Evolutionary conservation across 441 rosid genomes (phyloP), one percentile per base, ranked within the genome.

Genomic region (Gossypium aridum): DNA sequence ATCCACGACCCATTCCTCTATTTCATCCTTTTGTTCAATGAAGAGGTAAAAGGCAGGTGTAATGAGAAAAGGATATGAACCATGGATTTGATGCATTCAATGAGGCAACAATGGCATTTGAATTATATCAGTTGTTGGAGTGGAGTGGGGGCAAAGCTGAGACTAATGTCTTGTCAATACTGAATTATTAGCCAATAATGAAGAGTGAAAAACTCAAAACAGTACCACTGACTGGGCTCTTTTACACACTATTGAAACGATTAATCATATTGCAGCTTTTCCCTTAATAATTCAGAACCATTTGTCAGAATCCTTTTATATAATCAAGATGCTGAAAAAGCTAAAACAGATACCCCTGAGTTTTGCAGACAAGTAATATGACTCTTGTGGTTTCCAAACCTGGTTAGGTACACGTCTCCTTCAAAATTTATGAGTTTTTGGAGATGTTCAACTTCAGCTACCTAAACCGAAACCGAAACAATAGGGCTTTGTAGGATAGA

Each of bases 101-200:
- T 51, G 13, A 13, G 56, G 17, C 54, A 43, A 20, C 34, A 23
- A 28, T 64, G 49, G 25, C 68, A 34, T 34, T 34, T 14, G 7
- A 31, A 31, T 31, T 4, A 31, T 31, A 47, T 47, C n/a, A 14
- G 53, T 0, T 25, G 14, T 60, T 23, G 23, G 9, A 60, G 6
- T 34, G n/a, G 25, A 28, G 37, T 12, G 64, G 37, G 64, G 37
- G 16, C 37, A 60, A 60, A 22, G 37, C 64, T 60, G 64, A 60
- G 37, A 25, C 64, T 26, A 25, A 4, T 16, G 16, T 69, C 61
- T 26, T 69, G 72, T 69, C 60, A 25, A 69, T 26, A 16, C 45
- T 53, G 61, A 51, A 69, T 69, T 51, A 69, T 69, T 69, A 26
- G 61, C 61, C 72, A 69, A 51, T 51, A 69, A 51, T 51, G 45